phyloP scores from a whole-genome alignment of 1,139 yeast genomes.

The Ogataea hybrid region DNA sequence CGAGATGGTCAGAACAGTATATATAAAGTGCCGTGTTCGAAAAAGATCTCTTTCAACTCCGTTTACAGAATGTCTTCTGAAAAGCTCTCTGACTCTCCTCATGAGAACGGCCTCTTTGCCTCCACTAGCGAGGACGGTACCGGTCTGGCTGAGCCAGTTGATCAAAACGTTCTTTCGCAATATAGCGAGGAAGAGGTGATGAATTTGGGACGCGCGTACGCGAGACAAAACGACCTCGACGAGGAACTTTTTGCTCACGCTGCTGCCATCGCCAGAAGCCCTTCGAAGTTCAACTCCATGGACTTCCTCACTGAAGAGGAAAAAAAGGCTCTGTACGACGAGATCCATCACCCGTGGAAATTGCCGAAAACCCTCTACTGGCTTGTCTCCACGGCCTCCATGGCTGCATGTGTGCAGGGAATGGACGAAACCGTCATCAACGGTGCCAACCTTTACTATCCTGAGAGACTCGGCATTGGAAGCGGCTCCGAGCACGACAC shows the following conservation, averaged over 20 bases:
- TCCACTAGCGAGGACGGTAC: slow-evolving; percentile 7
- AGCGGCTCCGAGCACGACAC: slow-evolving; percentile 48
- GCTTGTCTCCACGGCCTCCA: slow-evolving; percentile 70
- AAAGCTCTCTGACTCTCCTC: slow-evolving; percentile 6
- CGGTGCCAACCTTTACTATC: slow-evolving; percentile 78
- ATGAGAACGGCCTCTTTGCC: slow-evolving; percentile 5
- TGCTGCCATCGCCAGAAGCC: slow-evolving; percentile 73
- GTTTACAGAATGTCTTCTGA: slow-evolving; percentile 6
- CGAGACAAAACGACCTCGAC: slow-evolving; percentile 58
- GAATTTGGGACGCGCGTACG: slow-evolving; percentile 70
- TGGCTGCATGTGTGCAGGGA: slow-evolving; percentile 94
- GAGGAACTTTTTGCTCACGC: slow-evolving; percentile 66
- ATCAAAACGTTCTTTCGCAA: slow-evolving; percentile 60
- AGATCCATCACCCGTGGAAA: slow-evolving; percentile 34
- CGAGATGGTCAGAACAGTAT: neutral
- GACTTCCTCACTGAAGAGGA: slow-evolving; percentile 57
- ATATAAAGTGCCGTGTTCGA: slow-evolving; percentile 2
- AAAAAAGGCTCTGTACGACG: slow-evolving; percentile 36
- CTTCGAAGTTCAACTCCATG: slow-evolving; percentile 58
- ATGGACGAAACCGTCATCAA: slow-evolving; percentile 88
- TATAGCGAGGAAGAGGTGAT: slow-evolving; percentile 64
- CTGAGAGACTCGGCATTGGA: slow-evolving; percentile 52
- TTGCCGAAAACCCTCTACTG: slow-evolving; percentile 45
- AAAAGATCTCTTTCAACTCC: neutral
- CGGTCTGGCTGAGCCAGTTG: slow-evolving; percentile 4